A percentile compares a stretch with the other conserved stretches of the same genome.
Conservation (phyloP, 2,329 filamentous ascomycete genomes). For the Pseudogymnoascus sp. region DNA sequence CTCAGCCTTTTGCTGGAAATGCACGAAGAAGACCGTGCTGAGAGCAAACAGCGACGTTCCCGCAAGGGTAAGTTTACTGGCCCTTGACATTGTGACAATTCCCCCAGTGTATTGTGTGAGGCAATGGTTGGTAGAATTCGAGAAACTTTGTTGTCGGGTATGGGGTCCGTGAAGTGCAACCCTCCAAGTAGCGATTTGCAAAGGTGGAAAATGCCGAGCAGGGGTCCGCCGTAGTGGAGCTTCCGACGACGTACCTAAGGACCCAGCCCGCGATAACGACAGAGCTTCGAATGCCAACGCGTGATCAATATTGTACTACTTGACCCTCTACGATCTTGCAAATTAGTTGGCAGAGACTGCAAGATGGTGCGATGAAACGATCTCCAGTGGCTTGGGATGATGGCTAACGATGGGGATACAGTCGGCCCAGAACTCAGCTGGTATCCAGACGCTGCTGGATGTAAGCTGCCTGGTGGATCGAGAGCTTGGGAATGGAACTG, state of each 20-base stretch:
- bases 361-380: background rate
- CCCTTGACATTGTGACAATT: constrained; percentile 63
- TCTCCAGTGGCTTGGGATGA: background rate
- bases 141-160: background rate
- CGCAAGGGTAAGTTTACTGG: constrained; percentile 77
- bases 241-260: constrained; percentile 16
- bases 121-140: background rate
- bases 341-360: constrained; percentile 13
- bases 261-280: constrained; percentile 8
- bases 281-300: constrained; percentile 12
- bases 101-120: background rate
- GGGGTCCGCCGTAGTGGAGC: constrained; percentile 20
- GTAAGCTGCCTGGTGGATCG: constrained; percentile 47
- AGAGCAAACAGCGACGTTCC: constrained; percentile 68
- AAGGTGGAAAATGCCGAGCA: constrained; percentile 21
- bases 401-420: constrained; percentile 32
- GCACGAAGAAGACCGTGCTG: constrained; percentile 73
- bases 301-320: constrained; percentile 18
- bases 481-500: constrained; percentile 27
- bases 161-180: background rate
- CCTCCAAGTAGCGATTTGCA: constrained; percentile 1
- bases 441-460: constrained; percentile 97
- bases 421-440: constrained; percentile 97
- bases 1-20: constrained; percentile 79
- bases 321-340: constrained; percentile 10